Conservation (phyloP, 2,329 filamentous ascomycete species). For the Immersiporthe knoxdaviesiana region DNA sequence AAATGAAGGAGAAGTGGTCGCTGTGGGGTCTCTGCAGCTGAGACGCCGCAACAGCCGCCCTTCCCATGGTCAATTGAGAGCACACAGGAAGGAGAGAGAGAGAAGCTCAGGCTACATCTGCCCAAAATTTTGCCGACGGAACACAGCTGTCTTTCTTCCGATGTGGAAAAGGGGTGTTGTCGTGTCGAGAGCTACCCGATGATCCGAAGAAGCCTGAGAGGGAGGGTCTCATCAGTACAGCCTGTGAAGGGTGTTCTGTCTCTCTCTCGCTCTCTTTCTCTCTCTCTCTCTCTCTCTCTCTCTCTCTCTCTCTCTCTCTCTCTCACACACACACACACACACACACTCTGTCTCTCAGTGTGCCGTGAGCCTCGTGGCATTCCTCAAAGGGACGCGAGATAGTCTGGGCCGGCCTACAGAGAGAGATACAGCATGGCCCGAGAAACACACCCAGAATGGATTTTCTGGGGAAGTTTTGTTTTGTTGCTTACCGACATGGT, state of each 20-base stretch:
- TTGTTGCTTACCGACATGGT: conserved; percentile 27
- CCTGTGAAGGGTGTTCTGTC: conserved; percentile 4
- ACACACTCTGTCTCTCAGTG: neutral
- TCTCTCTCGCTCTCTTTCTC: neutral
- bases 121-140: conserved; percentile 8
- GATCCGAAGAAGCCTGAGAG: neutral
- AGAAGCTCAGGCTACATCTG: conserved; percentile 19
- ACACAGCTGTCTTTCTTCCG: neutral
- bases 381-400: conserved; percentile 6
- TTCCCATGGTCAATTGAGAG: neutral
- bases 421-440: conserved; percentile 12
- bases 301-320: neutral
- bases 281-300: neutral
- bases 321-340: too few relatives aligned
- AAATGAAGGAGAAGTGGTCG: too few relatives aligned
- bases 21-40: neutral
- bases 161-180: neutral
- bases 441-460: conserved; percentile 10
- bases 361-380: conserved; percentile 16
- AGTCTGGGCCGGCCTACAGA: conserved; percentile 12
- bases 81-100: too few relatives aligned
- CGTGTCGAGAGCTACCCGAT: neutral
- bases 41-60: neutral
- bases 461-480: conserved; percentile 10
- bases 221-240: conserved; percentile 13